Conservation (phyloP, 768 basidiomycete species). For the Lactarius pseudohatsudake region DNA sequence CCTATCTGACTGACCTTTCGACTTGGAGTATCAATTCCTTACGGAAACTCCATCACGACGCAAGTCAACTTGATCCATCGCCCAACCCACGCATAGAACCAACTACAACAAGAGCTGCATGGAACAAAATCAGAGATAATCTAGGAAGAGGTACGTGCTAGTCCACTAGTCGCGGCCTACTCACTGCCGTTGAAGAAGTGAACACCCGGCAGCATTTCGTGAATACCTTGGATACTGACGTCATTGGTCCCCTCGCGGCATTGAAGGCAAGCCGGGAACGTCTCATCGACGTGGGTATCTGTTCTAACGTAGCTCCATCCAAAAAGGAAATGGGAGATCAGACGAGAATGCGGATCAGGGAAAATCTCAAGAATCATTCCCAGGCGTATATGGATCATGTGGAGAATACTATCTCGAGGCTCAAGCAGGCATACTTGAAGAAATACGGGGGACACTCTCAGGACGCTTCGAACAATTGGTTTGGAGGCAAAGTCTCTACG, state of each 20-base stretch:
- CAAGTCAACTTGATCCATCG: constrained; percentile 63
- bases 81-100: constrained; percentile 71
- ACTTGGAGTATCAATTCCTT: constrained; percentile 56
- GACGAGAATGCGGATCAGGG: no score
- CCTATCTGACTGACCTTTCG: constrained; percentile 32
- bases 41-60: constrained; percentile 66
- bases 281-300: neutral
- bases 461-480: no score
- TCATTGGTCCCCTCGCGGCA: constrained; percentile 64
- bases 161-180: neutral
- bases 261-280: constrained; percentile 53
- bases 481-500: no score
- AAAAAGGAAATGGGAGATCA: no score
- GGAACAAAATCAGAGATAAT: constrained; percentile 84
- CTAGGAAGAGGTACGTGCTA: constrained; percentile 35
- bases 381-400: no score
- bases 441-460: no score
- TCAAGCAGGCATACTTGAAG: no score
- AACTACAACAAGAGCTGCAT: constrained; percentile 66
- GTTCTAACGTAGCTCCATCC: no score
- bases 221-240: constrained; percentile 65
- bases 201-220: constrained; percentile 81
- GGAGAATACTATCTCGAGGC: no score
- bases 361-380: no score
- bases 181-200: constrained; percentile 53